Evolutionary conservation across 2,329 filamentous ascomycete genomes (phyloP), one percentile per base, ranked within the genome.

Genomic region (Cadophora sp.): DNA sequence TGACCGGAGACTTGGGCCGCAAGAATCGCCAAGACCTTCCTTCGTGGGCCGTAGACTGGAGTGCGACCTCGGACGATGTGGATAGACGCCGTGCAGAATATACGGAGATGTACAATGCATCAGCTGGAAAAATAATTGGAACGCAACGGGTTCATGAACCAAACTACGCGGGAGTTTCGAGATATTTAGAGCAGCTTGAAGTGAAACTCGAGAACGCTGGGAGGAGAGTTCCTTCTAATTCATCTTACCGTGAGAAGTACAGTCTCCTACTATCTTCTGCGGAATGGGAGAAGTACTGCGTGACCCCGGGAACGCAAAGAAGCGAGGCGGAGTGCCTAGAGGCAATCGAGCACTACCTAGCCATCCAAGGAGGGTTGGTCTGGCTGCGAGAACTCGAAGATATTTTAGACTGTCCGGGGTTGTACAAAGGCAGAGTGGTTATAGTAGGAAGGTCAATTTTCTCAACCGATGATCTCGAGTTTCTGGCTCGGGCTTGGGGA

Each of bases 1-100:
- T 70, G 9, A 30, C 22, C 4, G 66, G 68, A 27, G 43, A 62
- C 33, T 27, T 66, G 30, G 55, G 66, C 3, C 47, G 48, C 24
- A 67, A 64, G 13, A 27, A 64, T n/a, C 30, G 64, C 5, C 61
- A 59, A 39, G 65, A 67, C 53, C 59, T 62, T 56, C 66, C 68
- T 22, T 68, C 68, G 0, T 70, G 68, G 68, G 63, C 64, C n/a
- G 41, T 53, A 1, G 66, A 68, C 47, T 70, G 66, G 66, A 68
- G 59, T 60, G 48, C 59, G 22, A 9, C 47, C 4, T 62, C 36
- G 1, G 59, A 62, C 20, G 59, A 62, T 41, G 33, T 53, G 4
- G 33, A 62, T 53, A 30, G 59, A 9, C 48, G 58, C 58, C 11
- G 68, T 62, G 59, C 62, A 18, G 59, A 65, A 7, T 59, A 66